Base-by-base conservation (phyloP, 768 basidiomycete species). In the Brasilioporus rufonigricans region DNA sequence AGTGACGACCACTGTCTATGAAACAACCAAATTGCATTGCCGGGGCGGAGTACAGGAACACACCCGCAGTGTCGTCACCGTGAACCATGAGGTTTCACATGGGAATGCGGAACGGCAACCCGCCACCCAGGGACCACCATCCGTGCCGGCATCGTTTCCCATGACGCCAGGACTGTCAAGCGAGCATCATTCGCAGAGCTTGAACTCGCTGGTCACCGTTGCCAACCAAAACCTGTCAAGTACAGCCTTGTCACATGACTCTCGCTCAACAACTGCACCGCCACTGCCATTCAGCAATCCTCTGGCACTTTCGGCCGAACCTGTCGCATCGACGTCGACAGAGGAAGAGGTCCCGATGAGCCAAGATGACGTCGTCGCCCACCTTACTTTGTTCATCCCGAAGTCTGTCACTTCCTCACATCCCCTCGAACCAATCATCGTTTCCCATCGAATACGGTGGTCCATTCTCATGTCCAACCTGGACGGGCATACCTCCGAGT, bases 401-500 rank as follows among this genome's bases (percentile, higher is more conserved):
- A 61, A 74, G 5, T 78, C 75, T 8, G 69, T 78, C 12, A 86
- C 87, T 6, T 89, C 93, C 0, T 84, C 87, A 0, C 91, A 93
- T 57, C 52, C 75, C 6, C 76, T 90, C 31, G 87, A 90, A 55
- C 94, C 94, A 0, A 84, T 95, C 51, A 73, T 74, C 19, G 77
- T 93, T 21, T 77, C 77, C 2, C 92, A 98, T 72, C 86, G 89
- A 46, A 80, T 98, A 61, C 81, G 87, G 36, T 91, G 90, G 90
- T 81, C 69, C 16, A 87, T 92, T 57, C 75, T 85, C 49, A 87
- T 95, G 65, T 78, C 78, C 58, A 98, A 98, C 67, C 77, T 79
- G 8, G 96, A 98, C 66, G 94, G 94, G 0, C 96, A 98, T 67
- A 87, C 85, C 3, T 95, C 93, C 10, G 93, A 98, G 70, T 78